phyloP scores from a whole-genome alignment of 306 rosid species.

The Gleditsia sinensis region DNA sequence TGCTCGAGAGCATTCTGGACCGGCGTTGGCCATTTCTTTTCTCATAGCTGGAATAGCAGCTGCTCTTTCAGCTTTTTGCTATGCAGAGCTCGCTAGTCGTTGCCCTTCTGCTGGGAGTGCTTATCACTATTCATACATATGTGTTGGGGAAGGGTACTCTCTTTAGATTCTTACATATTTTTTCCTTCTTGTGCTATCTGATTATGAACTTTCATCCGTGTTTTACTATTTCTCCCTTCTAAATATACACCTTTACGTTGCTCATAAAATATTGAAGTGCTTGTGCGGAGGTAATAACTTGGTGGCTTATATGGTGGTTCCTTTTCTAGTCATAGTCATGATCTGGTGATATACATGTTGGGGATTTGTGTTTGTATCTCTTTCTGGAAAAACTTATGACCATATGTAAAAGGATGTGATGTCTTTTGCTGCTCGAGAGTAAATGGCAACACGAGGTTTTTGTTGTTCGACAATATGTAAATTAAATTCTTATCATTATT shows the following conservation, averaged over 20 bases:
- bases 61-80: conserved; percentile 91
- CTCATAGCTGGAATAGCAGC: conserved; percentile 88
- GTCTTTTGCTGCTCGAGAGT: background rate
- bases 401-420: background rate
- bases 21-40: conserved; percentile 83
- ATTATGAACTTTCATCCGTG: background rate
- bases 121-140: conserved; percentile 87
- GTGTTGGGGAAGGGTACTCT: conserved; percentile 91
- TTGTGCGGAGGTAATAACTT: background rate
- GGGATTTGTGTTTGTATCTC: background rate
- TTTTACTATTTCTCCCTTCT: background rate
- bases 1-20: conserved; percentile 90
- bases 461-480: background rate
- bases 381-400: background rate
- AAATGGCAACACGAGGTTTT: background rate
- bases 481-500: background rate
- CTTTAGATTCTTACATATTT: background rate
- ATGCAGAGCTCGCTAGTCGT: conserved; percentile 91
- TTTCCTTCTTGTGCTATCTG: background rate
- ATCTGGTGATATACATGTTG: conserved; percentile 9
- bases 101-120: conserved; percentile 99
- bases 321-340: background rate
- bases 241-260: background rate
- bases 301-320: background rate
- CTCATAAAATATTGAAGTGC: background rate